Base-by-base conservation (phyloP, 768 basidiomycete species). In the Xerocomellus intermedius region DNA sequence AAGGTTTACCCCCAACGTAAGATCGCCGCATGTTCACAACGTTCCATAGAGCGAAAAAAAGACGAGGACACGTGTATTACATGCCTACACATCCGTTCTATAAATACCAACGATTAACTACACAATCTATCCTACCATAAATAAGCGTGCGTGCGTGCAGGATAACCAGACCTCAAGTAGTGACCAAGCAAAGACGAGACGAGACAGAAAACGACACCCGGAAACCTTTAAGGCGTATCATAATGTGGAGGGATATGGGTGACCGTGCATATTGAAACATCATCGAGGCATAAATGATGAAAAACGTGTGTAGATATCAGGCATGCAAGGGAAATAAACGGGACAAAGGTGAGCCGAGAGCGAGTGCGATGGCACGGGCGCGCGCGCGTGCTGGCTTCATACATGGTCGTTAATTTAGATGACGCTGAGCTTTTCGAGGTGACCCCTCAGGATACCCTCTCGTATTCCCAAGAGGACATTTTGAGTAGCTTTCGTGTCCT, bases 401-500 rank as follows among this genome's bases (percentile, higher is more conserved):
- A 51, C 19, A 51, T 51, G 33, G 24, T 42, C n/a, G 7, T 42
- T 48, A 47, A 56, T 8, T 64, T 52, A 70, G 37, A 70, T 64
- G 33, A 70, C 69, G 17, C 45, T 64, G n/a, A 73, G 59, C 2
- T 61, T 57, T 30, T 71, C 71, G 38, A 74, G 68, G 50, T 74
- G 70, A 26, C 50, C 30, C 5, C 69, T 61, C 41, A 74, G 58
- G 13, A 74, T 74, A 17, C 76, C 77, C 48, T 79, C 79, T 21
- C 77, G 75, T 12, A 79, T 78, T 39, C 69, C 74, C 2, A 68
- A 58, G 13, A 77, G 65, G 17, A 77, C 73, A 4, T 65, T 64
- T 30, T 74, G 69, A 0, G 76, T 77, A 6, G 75, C 69, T 30
- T 62, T 47, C 6, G 73, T 77, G 55, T 77, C 75, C 76, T 77